Percentiles rank a stretch among this genome's conserved stretches.
Conservation (phyloP, 805 yeast genomes). For the Wickerhamiella kazuoi region DNA sequence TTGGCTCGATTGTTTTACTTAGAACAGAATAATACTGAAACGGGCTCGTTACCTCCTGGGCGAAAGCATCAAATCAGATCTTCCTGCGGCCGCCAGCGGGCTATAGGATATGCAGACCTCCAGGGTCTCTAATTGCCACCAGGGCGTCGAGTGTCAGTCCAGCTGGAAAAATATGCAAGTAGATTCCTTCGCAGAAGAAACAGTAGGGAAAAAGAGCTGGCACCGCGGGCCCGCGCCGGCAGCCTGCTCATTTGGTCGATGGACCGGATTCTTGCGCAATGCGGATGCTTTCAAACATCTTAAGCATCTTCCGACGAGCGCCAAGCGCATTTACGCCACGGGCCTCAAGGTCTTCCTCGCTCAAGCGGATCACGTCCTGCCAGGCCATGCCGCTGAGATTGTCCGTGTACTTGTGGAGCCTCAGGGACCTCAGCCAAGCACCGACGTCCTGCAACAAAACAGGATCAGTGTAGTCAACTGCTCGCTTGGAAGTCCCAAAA, state of each 20-base stretch:
- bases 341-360: conserved; percentile 50
- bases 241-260: conserved; percentile 5
- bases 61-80: background rate
- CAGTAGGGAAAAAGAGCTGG: background rate
- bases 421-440: conserved; percentile 73
- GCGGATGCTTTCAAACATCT: conserved; percentile 74
- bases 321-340: conserved; percentile 89
- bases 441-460: conserved; percentile 52
- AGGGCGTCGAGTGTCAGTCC: background rate
- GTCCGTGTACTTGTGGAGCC: conserved; percentile 88
- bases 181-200: background rate
- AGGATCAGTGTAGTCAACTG: conserved; percentile 15
- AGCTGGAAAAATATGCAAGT: background rate
- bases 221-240: background rate
- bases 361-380: conserved; percentile 56
- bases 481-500: conserved; percentile 20
- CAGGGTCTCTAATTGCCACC: background rate
- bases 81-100: background rate
- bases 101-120: background rate
- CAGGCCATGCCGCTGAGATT: conserved; percentile 59
- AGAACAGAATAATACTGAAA: too few species aligned
- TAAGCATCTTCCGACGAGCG: conserved; percentile 81
- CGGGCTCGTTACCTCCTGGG: background rate
- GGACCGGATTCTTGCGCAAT: conserved; percentile 29
- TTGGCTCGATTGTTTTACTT: too few species aligned